These are phyloP conservation scores for Globisporangium ultimum DNA, from an alignment of 352 stramenopile genomes.

Conservation along the genomic window DNA sequence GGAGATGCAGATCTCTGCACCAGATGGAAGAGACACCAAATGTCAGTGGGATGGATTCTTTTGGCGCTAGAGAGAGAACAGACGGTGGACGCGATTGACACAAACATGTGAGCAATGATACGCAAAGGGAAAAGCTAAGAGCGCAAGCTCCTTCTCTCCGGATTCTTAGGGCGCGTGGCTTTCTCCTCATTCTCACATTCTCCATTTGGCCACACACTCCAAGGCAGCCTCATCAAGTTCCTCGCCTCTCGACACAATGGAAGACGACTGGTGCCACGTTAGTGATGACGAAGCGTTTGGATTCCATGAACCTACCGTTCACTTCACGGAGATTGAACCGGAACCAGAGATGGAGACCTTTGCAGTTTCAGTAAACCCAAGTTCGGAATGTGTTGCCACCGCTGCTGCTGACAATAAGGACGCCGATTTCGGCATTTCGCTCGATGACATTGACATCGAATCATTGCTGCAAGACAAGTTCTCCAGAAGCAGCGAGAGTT, in stretches of 20 bases:
- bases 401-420: background rate
- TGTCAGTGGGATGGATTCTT: background rate
- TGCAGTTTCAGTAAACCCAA: background rate
- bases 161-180: background rate
- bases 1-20: background rate
- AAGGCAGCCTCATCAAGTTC: background rate
- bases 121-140: background rate
- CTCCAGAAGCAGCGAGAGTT: background rate
- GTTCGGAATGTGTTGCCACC: background rate
- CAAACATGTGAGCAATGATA: background rate
- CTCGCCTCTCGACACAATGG: constrained; percentile 11
- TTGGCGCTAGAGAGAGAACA: background rate
- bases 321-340: constrained; percentile 21
- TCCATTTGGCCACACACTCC: background rate
- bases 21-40: background rate
- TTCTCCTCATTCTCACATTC: constrained; percentile 1
- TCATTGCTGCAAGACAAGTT: constrained; percentile 24
- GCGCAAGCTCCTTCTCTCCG: background rate
- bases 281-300: constrained; percentile 34
- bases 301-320: background rate
- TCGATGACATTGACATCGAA: constrained; percentile 19
- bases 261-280: constrained; percentile 62
- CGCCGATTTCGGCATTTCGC: background rate
- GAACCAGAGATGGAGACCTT: constrained; percentile 21
- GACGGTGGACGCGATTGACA: background rate